Percentiles rank a stretch among this genome's conserved stretches.
Conservation (phyloP, 768 basidiomycete species). For the Suillus subaureus region DNA sequence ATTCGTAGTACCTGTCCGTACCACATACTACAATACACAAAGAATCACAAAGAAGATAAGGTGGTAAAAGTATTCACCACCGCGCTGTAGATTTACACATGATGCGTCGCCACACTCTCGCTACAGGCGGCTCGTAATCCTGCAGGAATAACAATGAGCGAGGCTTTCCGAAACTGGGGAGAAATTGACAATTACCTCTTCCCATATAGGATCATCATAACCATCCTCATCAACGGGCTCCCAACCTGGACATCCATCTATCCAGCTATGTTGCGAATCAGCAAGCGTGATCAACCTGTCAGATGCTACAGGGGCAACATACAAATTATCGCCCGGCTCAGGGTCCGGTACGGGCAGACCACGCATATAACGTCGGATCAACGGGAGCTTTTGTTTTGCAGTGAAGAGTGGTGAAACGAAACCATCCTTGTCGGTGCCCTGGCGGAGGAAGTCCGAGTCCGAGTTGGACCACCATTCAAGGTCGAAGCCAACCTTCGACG, state of each 20-base stretch:
- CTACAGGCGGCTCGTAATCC: neutral
- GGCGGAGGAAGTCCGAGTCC: conserved; percentile 23
- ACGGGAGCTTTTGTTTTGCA: conserved; percentile 18
- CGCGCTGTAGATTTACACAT: neutral
- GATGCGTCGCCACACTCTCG: conserved; percentile 4
- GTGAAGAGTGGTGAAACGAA: conserved; percentile 29
- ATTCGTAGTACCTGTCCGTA: neutral
- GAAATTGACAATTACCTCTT: neutral
- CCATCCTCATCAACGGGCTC: conserved; percentile 29
- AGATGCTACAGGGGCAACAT: conserved; percentile 13
- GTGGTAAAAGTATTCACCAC: neutral
- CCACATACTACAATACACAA: neutral
- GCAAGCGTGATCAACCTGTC: neutral
- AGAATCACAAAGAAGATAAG: neutral
- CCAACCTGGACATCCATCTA: conserved; percentile 21
- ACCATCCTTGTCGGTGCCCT: conserved; percentile 21
- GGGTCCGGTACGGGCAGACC: conserved; percentile 15
- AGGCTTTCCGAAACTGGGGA: neutral
- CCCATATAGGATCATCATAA: conserved; percentile 20
- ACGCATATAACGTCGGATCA: conserved; percentile 15
- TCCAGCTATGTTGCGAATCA: conserved; percentile 23
- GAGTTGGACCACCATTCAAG: conserved; percentile 26
- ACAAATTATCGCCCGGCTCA: conserved; percentile 18
- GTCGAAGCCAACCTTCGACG: conserved; percentile 11
- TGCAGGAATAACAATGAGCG: neutral